These are phyloP conservation scores for Aspergillus fructus DNA, from an alignment of 2,329 filamentous ascomycete genomes.

Conservation along the genomic window DNA sequence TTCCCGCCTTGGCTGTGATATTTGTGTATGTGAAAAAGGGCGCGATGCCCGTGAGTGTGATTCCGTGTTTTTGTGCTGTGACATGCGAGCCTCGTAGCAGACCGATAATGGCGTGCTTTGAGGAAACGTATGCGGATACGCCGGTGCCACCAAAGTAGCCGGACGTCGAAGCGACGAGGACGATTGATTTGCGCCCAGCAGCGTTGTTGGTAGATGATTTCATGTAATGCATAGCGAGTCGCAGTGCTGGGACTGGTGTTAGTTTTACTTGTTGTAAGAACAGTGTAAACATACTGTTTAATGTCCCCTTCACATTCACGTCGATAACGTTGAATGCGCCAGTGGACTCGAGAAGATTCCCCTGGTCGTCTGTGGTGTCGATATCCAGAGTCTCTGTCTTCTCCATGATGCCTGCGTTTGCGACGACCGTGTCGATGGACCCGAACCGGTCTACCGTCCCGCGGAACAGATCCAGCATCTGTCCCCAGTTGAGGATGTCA, in stretches of 20 bases:
- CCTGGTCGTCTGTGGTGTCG: background rate
- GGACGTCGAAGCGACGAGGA: conserved; percentile 44
- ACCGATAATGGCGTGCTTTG: conserved; percentile 45
- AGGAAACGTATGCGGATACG: conserved; percentile 44
- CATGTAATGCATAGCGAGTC: conserved; percentile 20
- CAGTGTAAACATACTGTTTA: conserved; percentile 38
- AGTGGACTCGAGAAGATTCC: background rate
- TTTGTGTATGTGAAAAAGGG: conserved; percentile 51
- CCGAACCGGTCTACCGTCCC: conserved; percentile 33
- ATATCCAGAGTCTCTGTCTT: conserved; percentile 21
- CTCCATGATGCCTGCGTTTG: conserved; percentile 45
- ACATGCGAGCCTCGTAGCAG: conserved; percentile 40
- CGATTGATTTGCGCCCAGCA: conserved; percentile 29
- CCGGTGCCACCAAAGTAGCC: conserved; percentile 47
- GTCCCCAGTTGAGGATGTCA: conserved; percentile 37
- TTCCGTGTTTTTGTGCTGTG: conserved; percentile 32
- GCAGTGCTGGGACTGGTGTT: conserved; percentile 26
- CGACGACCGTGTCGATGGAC: conserved; percentile 41
- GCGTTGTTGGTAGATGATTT: background rate
- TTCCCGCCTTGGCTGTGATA: conserved; percentile 41
- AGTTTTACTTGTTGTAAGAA: background rate
- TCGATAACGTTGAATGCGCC: conserved; percentile 32
- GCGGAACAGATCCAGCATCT: conserved; percentile 38
- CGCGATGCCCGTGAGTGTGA: conserved; percentile 49
- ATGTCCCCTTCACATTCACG: conserved; percentile 46